Conservation (phyloP, 257 asterid species). For the Marsdenia floribunda region DNA sequence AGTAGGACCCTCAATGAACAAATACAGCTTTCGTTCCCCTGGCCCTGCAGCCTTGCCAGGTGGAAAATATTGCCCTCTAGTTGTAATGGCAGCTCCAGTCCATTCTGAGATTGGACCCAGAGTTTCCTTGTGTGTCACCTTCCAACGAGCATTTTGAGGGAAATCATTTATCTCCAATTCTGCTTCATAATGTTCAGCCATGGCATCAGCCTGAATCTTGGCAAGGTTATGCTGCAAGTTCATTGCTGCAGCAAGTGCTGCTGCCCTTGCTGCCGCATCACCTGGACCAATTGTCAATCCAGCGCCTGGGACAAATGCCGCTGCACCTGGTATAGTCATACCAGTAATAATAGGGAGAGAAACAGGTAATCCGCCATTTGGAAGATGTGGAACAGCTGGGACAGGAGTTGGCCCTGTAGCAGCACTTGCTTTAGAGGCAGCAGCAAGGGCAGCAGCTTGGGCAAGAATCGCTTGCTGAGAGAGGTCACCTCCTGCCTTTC, state of each 20-base stretch:
- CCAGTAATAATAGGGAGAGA: neutral
- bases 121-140: slow-evolving; percentile 90
- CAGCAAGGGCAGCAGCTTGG: neutral
- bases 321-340: neutral
- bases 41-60: slow-evolving; percentile 63
- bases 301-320: neutral
- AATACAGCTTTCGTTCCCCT: slow-evolving; percentile 74
- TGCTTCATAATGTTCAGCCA: slow-evolving; percentile 85
- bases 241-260: slow-evolving; percentile 70
- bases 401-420: neutral
- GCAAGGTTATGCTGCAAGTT: slow-evolving; percentile 82
- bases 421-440: neutral
- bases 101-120: slow-evolving; percentile 88
- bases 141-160: slow-evolving; percentile 95
- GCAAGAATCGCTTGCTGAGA: slow-evolving; percentile 24
- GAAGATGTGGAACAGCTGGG: neutral
- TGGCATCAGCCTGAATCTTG: slow-evolving; percentile 73
- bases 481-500: slow-evolving; percentile 67
- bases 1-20: slow-evolving; percentile 88
- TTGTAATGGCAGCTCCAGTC: slow-evolving; percentile 93
- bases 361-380: neutral
- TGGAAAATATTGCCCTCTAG: slow-evolving; percentile 72
- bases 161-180: slow-evolving; percentile 86
- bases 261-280: slow-evolving; percentile 70
- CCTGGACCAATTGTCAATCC: neutral